Evolutionary conservation across 1,139 yeast genomes (phyloP).

Genomic region (Protomyces lactucae-debilis): DNA sequence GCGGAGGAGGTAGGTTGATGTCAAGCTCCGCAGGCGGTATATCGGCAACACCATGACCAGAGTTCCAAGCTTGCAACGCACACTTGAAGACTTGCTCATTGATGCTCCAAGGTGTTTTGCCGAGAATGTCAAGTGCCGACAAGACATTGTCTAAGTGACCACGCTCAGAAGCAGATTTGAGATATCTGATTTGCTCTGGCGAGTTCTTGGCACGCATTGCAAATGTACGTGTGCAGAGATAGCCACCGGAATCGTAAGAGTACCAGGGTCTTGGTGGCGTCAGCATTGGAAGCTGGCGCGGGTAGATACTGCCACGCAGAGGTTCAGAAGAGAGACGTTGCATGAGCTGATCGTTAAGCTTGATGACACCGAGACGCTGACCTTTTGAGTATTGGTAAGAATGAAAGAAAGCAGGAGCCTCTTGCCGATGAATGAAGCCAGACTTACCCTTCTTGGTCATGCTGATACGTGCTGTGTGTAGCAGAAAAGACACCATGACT

Average conservation of each 20-base stretch:
- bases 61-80: slow-evolving; percentile 78
- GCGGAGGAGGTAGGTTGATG: slow-evolving; percentile 58
- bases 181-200: slow-evolving; percentile 83
- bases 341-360: slow-evolving; percentile 65
- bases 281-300: slow-evolving; percentile 90
- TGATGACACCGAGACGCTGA: slow-evolving; percentile 72
- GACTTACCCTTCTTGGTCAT: slow-evolving; percentile 81
- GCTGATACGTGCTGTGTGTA: slow-evolving; percentile 76
- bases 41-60: slow-evolving; percentile 71
- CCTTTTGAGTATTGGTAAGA: slow-evolving; percentile 78
- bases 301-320: slow-evolving; percentile 65
- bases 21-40: slow-evolving; percentile 57
- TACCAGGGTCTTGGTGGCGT: slow-evolving; percentile 87
- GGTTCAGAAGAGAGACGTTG: slow-evolving; percentile 64
- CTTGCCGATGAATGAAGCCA: slow-evolving; percentile 58
- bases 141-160: slow-evolving; percentile 62
- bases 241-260: slow-evolving; percentile 76
- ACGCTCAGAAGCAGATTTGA: slow-evolving; percentile 74
- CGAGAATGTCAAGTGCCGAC: slow-evolving; percentile 81
- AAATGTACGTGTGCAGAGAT: slow-evolving; percentile 56
- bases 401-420: slow-evolving; percentile 88
- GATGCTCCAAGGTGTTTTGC: slow-evolving; percentile 88
- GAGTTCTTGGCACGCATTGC: slow-evolving; percentile 77
- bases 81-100: slow-evolving; percentile 65
- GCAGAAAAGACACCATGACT: slow-evolving; percentile 62